Evolutionary conservation across 805 yeast species (phyloP).

Genomic region (Jamesozyma hellenica): DNA sequence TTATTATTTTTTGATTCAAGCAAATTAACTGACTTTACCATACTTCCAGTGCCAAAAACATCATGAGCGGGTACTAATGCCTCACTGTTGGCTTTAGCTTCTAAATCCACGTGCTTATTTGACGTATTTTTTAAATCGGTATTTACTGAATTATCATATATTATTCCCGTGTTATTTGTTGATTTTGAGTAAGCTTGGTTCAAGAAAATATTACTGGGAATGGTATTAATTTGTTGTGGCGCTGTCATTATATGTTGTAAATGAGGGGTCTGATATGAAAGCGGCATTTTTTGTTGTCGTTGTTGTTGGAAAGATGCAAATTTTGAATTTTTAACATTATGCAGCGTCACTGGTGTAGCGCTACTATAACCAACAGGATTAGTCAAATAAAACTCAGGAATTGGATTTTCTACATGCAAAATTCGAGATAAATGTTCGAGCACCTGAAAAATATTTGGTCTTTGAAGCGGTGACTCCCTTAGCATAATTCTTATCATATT

Average conservation of each 20-base stretch:
- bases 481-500: slow-evolving; percentile 53
- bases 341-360: slow-evolving; percentile 1
- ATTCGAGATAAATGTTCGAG: slow-evolving; percentile 57
- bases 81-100: neutral
- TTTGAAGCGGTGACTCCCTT: slow-evolving; percentile 53
- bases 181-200: too few species aligned
- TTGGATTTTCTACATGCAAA: slow-evolving; percentile 40
- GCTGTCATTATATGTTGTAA: too few species aligned
- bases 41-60: slow-evolving; percentile 3
- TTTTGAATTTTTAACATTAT: neutral
- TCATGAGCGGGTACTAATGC: neutral
- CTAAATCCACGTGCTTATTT: neutral
- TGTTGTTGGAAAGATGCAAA: neutral
- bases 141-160: too few species aligned
- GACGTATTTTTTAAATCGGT: too few species aligned
- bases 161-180: too few species aligned
- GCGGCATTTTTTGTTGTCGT: too few species aligned
- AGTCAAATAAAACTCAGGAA: slow-evolving; percentile 28
- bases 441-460: slow-evolving; percentile 68
- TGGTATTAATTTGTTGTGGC: too few species aligned
- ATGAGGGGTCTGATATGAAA: too few species aligned
- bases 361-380: neutral
- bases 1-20: slow-evolving; percentile 3
- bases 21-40: slow-evolving; percentile 7
- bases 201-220: too few species aligned